phyloP scores from a whole-genome alignment of 2,329 filamentous ascomycete species.

The Penicillium nordicum region DNA sequence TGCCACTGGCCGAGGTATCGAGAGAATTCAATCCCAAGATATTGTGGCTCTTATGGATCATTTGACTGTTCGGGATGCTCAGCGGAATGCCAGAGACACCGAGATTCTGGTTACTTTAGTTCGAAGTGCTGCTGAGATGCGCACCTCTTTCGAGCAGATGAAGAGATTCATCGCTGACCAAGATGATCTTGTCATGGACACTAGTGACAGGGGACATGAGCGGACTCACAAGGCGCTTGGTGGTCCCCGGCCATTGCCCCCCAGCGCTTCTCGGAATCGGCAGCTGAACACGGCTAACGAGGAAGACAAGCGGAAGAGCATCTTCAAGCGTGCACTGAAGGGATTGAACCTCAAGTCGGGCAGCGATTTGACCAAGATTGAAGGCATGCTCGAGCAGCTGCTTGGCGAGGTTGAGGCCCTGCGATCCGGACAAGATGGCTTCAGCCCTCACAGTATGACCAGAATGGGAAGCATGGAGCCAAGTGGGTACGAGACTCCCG shows the following conservation, averaged over 20 bases:
- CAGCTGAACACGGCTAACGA: constrained; percentile 51
- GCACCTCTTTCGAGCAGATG: constrained; percentile 91
- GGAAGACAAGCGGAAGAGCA: constrained; percentile 79
- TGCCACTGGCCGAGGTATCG: constrained; percentile 79
- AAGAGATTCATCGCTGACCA: constrained; percentile 88
- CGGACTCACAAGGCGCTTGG: constrained; percentile 78
- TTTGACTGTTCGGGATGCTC: constrained; percentile 92
- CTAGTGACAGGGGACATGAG: constrained; percentile 84
- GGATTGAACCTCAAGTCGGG: constrained; percentile 83
- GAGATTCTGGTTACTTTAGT: constrained; percentile 95
- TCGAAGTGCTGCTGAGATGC: constrained; percentile 92
- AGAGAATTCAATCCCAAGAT: constrained; percentile 91
- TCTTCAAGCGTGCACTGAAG: constrained; percentile 92
- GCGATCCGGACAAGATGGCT: constrained; percentile 55
- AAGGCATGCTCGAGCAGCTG: constrained; percentile 87
- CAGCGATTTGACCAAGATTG: constrained; percentile 82
- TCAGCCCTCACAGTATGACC: constrained; percentile 22
- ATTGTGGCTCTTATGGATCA: constrained; percentile 98
- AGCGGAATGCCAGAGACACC: constrained; percentile 91
- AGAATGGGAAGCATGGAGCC: constrained; percentile 57
- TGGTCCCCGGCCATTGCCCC: constrained; percentile 79
- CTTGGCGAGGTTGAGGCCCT: constrained; percentile 86
- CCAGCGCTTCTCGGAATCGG: constrained; percentile 58
- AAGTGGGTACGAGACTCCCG: constrained; percentile 81
- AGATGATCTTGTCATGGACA: constrained; percentile 81